These are phyloP conservation scores for Oenanthe sinensis DNA, from an alignment of 129 eudicot species.

Conservation along the genomic window DNA sequence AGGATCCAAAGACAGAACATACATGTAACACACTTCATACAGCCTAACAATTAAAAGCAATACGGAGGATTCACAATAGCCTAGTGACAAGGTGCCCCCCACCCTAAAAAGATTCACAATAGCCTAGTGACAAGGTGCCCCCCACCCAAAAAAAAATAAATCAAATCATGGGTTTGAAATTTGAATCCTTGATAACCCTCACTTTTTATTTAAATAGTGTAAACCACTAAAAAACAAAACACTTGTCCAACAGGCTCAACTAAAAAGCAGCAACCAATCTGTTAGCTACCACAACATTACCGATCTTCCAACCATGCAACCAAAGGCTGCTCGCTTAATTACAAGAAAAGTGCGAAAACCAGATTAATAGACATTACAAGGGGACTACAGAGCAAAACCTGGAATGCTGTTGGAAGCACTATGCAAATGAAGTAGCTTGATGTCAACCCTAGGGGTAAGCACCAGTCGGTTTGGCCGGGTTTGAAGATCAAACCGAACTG, in stretches of 20 bases:
- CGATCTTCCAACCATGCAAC: background rate
- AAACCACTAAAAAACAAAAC: background rate
- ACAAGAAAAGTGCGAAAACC: background rate
- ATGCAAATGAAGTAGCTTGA: background rate
- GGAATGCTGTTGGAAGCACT: background rate
- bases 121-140: background rate
- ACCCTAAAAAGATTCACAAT: background rate
- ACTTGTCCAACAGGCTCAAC: background rate
- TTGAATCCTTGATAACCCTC: too few relatives aligned
- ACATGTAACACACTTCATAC: too few relatives aligned
- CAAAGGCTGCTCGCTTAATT: background rate
- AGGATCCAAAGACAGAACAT: too few relatives aligned
- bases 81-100: background rate
- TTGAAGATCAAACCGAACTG: too few relatives aligned
- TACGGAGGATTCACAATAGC: background rate
- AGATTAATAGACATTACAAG: background rate
- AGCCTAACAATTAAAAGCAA: background rate
- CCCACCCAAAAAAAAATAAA: too few relatives aligned
- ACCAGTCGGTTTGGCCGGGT: too few relatives aligned
- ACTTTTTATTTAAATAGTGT: too few relatives aligned
- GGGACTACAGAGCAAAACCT: background rate
- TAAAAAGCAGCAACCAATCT: background rate
- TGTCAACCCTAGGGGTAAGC: too few relatives aligned
- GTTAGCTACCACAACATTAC: background rate
- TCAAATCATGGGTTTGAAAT: background rate